These are phyloP conservation scores for Polyporus arcularius DNA, from an alignment of 768 basidiomycete genomes.

Conservation along the genomic window DNA sequence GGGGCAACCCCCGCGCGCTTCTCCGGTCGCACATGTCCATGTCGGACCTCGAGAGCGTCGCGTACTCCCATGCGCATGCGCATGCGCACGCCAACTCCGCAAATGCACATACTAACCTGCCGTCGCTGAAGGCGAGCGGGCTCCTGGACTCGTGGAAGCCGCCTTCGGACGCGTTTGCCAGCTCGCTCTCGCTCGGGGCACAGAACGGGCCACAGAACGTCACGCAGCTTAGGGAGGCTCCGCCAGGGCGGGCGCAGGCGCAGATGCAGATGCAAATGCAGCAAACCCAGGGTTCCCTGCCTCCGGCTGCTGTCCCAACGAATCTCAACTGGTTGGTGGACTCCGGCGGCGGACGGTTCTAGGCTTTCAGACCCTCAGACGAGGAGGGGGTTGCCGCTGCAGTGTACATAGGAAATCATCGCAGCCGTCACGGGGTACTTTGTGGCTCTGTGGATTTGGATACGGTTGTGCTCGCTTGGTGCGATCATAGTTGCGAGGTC, in stretches of 20 bases:
- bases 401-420: no score
- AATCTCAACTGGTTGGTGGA: not conserved
- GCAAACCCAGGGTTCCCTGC: not conserved
- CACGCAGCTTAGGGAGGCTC: not conserved
- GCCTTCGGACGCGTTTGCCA: slow-evolving; percentile 27
- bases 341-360: not conserved
- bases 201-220: not conserved
- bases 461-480: no score
- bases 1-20: slow-evolving; percentile 14
- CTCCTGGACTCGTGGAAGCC: slow-evolving; percentile 54
- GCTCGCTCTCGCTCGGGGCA: slow-evolving; percentile 9
- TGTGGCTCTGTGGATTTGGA: no score
- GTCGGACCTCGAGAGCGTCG: slow-evolving; percentile 12
- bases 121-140: slow-evolving; percentile 75
- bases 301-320: not conserved
- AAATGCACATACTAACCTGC: slow-evolving; percentile 33
- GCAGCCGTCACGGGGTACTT: no score
- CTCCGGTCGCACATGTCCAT: slow-evolving; percentile 13
- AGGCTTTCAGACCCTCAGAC: not conserved
- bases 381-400: no score
- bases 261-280: not conserved
- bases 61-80: not conserved
- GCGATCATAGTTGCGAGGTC: no score
- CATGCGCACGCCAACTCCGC: slow-evolving; percentile 2
- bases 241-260: not conserved